These are phyloP conservation scores for Candida gorgasii DNA, from an alignment of 805 yeast species.

Conservation along the genomic window DNA sequence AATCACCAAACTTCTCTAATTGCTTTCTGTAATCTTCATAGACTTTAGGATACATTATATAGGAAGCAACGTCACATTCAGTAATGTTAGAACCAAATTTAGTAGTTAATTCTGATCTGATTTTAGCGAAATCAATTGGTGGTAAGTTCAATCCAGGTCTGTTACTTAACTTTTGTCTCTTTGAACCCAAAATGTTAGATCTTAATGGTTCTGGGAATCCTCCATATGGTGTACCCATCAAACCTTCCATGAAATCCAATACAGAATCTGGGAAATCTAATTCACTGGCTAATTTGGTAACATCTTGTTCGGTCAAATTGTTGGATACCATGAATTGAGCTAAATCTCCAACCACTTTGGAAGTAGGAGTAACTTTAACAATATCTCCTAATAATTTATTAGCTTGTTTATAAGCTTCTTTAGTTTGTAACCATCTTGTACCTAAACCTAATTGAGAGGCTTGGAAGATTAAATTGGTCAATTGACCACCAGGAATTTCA, in stretches of 20 bases:
- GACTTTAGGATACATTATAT: conserved; percentile 97
- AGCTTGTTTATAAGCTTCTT: conserved; percentile 90
- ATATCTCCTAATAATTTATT: conserved; percentile 90
- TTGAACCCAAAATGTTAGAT: conserved; percentile 84
- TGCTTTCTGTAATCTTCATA: conserved; percentile 81
- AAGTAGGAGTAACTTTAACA: conserved; percentile 98
- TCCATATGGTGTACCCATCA: conserved; percentile 99
- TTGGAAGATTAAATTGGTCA: conserved; percentile 96
- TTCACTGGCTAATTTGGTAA: conserved; percentile 79
- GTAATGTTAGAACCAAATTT: conserved; percentile 73
- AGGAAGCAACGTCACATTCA: conserved; percentile 91
- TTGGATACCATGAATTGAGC: conserved; percentile 99
- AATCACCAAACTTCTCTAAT: conserved; percentile 81
- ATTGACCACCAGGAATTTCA: conserved; percentile 99
- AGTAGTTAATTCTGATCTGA: conserved; percentile 70
- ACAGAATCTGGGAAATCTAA: conserved; percentile 99
- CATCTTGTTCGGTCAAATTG: conserved; percentile 83
- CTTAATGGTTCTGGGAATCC: conserved; percentile 99
- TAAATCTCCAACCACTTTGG: conserved; percentile 99
- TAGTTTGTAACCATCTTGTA: conserved; percentile 94
- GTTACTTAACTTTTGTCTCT: conserved; percentile 82
- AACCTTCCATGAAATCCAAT: conserved; percentile 96
- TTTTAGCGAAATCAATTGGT: conserved; percentile 75
- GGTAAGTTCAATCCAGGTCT: conserved; percentile 92
- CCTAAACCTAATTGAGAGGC: conserved; percentile 99